Evolutionary conservation across 768 basidiomycete species (phyloP).

Genomic region (Flagelloscypha sp.): DNA sequence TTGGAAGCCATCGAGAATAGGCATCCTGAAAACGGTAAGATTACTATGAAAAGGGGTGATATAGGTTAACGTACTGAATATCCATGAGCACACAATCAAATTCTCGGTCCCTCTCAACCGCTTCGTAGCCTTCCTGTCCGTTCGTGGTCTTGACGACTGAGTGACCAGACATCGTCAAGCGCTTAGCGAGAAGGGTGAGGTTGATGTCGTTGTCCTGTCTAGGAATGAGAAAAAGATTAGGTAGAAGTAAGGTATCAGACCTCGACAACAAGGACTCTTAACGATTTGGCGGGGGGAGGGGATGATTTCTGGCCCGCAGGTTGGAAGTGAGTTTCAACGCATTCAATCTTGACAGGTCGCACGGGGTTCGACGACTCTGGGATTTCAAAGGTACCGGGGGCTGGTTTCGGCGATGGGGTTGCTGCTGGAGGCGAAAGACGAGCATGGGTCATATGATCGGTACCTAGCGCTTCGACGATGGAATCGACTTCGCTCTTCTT

Average conservation of each 20-base stretch:
- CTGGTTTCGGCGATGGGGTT: neutral
- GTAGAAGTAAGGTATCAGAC: slow-evolving; percentile 22
- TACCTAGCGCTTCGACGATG: slow-evolving; percentile 40
- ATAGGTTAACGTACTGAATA: slow-evolving; percentile 48
- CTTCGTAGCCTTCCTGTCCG: slow-evolving; percentile 67
- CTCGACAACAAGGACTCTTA: slow-evolving; percentile 62
- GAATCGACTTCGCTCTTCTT: slow-evolving; percentile 32
- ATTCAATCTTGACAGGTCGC: slow-evolving; percentile 30
- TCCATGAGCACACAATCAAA: slow-evolving; percentile 81
- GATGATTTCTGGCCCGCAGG: neutral
- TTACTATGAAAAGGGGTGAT: neutral
- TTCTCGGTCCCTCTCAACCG: slow-evolving; percentile 43
- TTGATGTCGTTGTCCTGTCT: slow-evolving; percentile 67
- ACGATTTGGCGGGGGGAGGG: slow-evolving; percentile 9
- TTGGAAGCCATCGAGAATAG: slow-evolving; percentile 67
- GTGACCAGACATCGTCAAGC: slow-evolving; percentile 59
- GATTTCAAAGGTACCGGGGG: slow-evolving; percentile 16
- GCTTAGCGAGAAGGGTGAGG: slow-evolving; percentile 58
- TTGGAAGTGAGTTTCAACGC: slow-evolving; percentile 11
- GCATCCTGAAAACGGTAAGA: slow-evolving; percentile 45
- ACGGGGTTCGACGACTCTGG: slow-evolving; percentile 21
- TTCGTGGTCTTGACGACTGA: slow-evolving; percentile 58
- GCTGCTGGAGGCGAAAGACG: slow-evolving; percentile 1
- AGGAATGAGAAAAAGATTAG: neutral
- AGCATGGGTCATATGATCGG: slow-evolving; percentile 23